A percentile compares a stretch with the other conserved stretches of the same genome.
phyloP scores from a whole-genome alignment of 306 rosid species.

The Dalbergia oliveri region DNA sequence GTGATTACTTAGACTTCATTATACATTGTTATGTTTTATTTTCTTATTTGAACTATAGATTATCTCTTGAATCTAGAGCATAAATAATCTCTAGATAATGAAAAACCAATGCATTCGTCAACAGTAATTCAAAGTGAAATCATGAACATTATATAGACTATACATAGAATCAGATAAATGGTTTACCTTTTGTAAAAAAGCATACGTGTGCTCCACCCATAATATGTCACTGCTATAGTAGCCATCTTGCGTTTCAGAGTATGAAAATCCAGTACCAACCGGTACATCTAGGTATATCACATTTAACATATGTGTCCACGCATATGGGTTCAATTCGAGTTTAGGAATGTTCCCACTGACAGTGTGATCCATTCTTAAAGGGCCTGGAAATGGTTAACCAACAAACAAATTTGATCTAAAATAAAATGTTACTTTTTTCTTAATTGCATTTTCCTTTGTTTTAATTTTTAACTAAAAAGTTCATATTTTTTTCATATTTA shows the following conservation, averaged over 20 bases:
- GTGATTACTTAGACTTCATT: too few species aligned
- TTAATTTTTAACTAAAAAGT: too few species aligned
- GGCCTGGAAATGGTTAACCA: conserved; percentile 45
- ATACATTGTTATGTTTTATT: too few species aligned
- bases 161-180: neutral
- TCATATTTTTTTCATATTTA: too few species aligned
- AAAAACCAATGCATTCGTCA: too few species aligned
- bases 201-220: conserved; percentile 40
- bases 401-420: too few species aligned
- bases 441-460: too few species aligned
- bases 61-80: too few species aligned
- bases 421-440: too few species aligned
- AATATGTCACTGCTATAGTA: conserved; percentile 38
- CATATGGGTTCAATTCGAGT: conserved; percentile 41
- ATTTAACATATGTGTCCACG: conserved; percentile 49
- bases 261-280: conserved; percentile 60
- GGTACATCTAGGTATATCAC: conserved; percentile 58
- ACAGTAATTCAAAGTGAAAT: too few species aligned
- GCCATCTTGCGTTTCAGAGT: conserved; percentile 36
- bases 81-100: too few species aligned
- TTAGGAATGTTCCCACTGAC: conserved; percentile 40
- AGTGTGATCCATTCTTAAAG: conserved; percentile 31
- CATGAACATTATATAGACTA: neutral
- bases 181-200: conserved; percentile 55
- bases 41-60: too few species aligned